Evolutionary conservation across 2,329 filamentous ascomycete genomes (phyloP), one percentile per base, ranked within the genome.

Genomic region (Penicillium sumatraense): DNA sequence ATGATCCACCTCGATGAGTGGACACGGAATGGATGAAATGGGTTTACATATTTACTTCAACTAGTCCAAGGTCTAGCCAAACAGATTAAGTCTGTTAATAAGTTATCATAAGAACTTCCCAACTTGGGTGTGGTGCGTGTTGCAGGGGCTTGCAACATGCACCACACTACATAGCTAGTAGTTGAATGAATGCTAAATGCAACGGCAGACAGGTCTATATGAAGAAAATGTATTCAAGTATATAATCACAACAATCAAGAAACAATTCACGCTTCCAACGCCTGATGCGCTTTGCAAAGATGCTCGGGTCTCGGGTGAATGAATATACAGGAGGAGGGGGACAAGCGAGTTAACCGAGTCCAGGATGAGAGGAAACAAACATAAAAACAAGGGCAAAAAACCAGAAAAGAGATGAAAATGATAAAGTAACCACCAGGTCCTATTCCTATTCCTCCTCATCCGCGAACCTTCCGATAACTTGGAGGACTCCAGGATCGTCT

Each of bases 381-480:
- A 54, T 49, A 50, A 29, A 24, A 51, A 41, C 11, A 42, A 49
- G 47, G 18, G 33, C 50, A 23, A 40, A 49, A 54, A 21, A 20
- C 14, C 53, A 36, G 16, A 23, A 49, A 38, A 38, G 16, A 38
- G 3, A 20, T 9, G 11, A 16, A 24, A 24, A 16, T 14, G n/a
- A 5, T 13, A 9, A 8, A 42, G 14, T n/a, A n/a, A n/a, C n/a
- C n/a, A n/a, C n/a, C n/a, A n/a, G n/a, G n/a, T n/a, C n/a, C n/a
- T n/a, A n/a, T n/a, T n/a, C n/a, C n/a, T n/a, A 3, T 5, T 24
- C 2, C 11, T 24, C n/a, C 20, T 68, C 58, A 77, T 5, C 75
- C 76, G 46, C 75, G 70, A 11, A 99, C 93, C 80, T 99, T 99
- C 68, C 95, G 84, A 78, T 97, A 98, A 69, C 90, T 96, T 18